These are phyloP conservation scores for Fusarium goolgardi DNA, from an alignment of 2,329 filamentous ascomycete species.

Conservation along the genomic window DNA sequence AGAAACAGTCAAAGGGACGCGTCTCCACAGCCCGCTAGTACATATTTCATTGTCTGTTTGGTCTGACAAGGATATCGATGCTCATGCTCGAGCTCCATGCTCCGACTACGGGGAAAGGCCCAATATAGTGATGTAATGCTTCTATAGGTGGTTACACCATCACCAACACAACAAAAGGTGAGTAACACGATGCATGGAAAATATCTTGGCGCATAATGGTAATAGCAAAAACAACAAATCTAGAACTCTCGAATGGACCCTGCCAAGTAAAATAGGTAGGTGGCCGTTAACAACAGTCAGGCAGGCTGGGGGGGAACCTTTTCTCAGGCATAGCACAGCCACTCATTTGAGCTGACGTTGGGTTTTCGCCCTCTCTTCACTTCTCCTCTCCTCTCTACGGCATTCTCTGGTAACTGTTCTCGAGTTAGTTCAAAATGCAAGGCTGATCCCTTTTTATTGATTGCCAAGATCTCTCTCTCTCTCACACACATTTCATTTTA, in stretches of 20 bases:
- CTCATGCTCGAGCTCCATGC: neutral
- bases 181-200: neutral
- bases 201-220: slow-evolving; percentile 10
- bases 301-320: neutral
- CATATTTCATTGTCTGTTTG: neutral
- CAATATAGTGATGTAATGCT: slow-evolving; percentile 6
- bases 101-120: slow-evolving; percentile 1
- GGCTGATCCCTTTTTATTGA: slow-evolving; percentile 12
- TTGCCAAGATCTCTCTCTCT: slow-evolving; percentile 9
- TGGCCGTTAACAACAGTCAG: slow-evolving; percentile 2
- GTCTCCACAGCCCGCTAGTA: slow-evolving; percentile 32
- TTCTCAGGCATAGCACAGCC: slow-evolving; percentile 28
- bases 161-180: slow-evolving; percentile 2
- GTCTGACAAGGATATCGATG: slow-evolving; percentile 9
- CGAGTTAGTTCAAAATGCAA: slow-evolving; percentile 11
- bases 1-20: slow-evolving; percentile 19
- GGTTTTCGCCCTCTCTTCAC: slow-evolving; percentile 37
- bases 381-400: neutral
- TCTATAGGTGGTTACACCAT: neutral
- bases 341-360: slow-evolving; percentile 46
- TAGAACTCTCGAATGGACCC: slow-evolving; percentile 24
- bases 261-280: slow-evolving; percentile 32
- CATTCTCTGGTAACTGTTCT: neutral
- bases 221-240: neutral
- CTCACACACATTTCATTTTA: neutral